phyloP scores from a whole-genome alignment of 106 monocot species.

The Ottelia alismoides region DNA sequence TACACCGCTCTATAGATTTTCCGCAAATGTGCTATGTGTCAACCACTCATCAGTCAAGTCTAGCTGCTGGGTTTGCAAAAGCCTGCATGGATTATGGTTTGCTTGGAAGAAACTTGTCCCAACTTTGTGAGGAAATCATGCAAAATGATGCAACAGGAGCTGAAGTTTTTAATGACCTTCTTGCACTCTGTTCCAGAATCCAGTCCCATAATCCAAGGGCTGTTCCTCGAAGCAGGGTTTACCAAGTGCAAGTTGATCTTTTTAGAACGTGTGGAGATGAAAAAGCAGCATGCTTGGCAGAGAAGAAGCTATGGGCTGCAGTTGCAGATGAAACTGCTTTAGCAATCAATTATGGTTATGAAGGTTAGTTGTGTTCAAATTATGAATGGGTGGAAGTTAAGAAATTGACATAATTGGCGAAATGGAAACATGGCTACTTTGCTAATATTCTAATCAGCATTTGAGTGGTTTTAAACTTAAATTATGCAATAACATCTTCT shows the following conservation, averaged over 20 bases:
- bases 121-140: conserved; percentile 68
- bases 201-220: conserved; percentile 30
- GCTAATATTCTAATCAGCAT: too few species aligned
- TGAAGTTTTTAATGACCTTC: conserved; percentile 61
- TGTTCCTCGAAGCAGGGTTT: conserved; percentile 76
- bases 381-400: too few species aligned
- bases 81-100: conserved; percentile 69
- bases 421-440: too few species aligned
- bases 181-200: conserved; percentile 26
- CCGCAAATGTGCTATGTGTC: conserved; percentile 41
- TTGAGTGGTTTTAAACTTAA: too few species aligned
- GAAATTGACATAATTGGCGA: too few species aligned
- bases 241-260: conserved; percentile 90
- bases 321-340: conserved; percentile 75
- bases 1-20: conserved; percentile 72
- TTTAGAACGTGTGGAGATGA: conserved; percentile 76
- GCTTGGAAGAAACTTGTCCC: conserved; percentile 70
- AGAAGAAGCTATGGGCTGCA: conserved; percentile 71
- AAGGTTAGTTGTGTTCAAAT: too few species aligned
- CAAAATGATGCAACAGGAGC: conserved; percentile 41
- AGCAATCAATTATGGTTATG: conserved; percentile 54
- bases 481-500: too few species aligned
- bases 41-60: conserved; percentile 63
- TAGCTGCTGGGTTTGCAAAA: conserved; percentile 71
- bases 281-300: conserved; percentile 29